Evolutionary conservation across 1,284 basidiomycete species (phyloP), one percentile per base, ranked within the genome.

Genomic region (Marasmius sp.): DNA sequence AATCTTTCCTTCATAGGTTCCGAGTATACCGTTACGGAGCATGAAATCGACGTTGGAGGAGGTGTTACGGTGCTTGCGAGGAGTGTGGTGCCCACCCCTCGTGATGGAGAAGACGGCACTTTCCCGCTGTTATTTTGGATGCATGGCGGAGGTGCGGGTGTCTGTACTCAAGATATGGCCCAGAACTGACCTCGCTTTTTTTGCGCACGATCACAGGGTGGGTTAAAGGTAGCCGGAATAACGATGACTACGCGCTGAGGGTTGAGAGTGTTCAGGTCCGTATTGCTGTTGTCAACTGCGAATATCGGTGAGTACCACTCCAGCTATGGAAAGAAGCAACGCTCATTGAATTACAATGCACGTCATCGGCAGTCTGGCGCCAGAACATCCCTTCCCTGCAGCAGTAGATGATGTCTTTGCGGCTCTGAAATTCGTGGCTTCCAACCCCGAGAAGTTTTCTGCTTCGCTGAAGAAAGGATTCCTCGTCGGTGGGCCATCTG

Each of bases 381-480:
- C 52, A 8, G 52, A 54, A 18, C 14, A 54, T 18, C 52, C 52
- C 34, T 54, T 54, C 34, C 52, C 52, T 34, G 36, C 52, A 36
- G 52, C 34, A 36, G 34, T 54, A 3, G 20, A 54, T 16, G 52
- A 54, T n/a, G 27, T 3, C n/a, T 38, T 54, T 18, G 20, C 52
- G 9, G 52, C 52, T 7, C 36, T 54, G 12, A 54, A 54, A 54
- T 36, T 37, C 16, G 52, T 60, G 6, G 58, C 45, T 7, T 16
- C 22, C 1, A 55, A 63, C 45, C 37, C 59, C 4, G n/a, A 37
- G 6, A 22, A 39, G 12, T 55, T 66, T n/a, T 55, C 37, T 5
- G 65, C 55, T 1, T 48, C 41, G 18, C 36, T 58, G 0, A 27
- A n/a, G 6, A 61, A 61, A 39, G 65, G 65, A 2, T 63, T 66